Base-by-base conservation (phyloP, 805 yeast genomes). In the Wickerhamomyces pijperi region DNA sequence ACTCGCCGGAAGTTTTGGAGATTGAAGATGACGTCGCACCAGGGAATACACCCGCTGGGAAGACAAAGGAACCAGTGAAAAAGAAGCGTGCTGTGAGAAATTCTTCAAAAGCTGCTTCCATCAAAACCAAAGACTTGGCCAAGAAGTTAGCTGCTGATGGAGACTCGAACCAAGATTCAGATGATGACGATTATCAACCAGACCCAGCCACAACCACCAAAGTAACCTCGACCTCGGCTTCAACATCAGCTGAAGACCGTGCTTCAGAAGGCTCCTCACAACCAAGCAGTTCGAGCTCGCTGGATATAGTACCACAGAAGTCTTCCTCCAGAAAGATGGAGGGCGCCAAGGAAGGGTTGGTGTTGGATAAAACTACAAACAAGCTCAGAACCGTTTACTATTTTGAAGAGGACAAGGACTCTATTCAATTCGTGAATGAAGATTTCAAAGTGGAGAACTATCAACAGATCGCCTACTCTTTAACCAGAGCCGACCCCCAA, bases 391-490 rank as follows among this genome's bases (percentile, higher is more conserved):
- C 37, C 25, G 32, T 39, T 18, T 32, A 25, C 14, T 44, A 41
- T 28, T 41, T 39, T 21, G 32, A 18, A 3, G 15, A 19, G 9
- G 36, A 37, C n/a, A 28, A 35, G 3, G 18, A 28, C 39, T 3
- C 49, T 15, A 40, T 35, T 39, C 50, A 51, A 31, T 54, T 53
- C 37, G 62, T 60, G 33, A 25, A 13, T 21, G 35, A 32, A 34
- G 34, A 37, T 14, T 35, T 34, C 28, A 35, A 37, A 31, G 19
- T 45, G 28, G 39, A 36, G 19, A 39, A 25, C 3, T 40, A 38
- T 58, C 37, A 58, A 43, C 60, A 66, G 43, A 46, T 68, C 46
- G 56, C 67, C 32, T 49, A 58, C 49, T 46, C 67, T 43, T 44
- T 70, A 12, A 60, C 56, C 19, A 63, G 64, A n/a, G 58, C 66